Percentiles rank a stretch among this genome's conserved stretches.
phyloP scores from a whole-genome alignment of 805 yeast species.

The Zygotorulaspora chibaensis region DNA sequence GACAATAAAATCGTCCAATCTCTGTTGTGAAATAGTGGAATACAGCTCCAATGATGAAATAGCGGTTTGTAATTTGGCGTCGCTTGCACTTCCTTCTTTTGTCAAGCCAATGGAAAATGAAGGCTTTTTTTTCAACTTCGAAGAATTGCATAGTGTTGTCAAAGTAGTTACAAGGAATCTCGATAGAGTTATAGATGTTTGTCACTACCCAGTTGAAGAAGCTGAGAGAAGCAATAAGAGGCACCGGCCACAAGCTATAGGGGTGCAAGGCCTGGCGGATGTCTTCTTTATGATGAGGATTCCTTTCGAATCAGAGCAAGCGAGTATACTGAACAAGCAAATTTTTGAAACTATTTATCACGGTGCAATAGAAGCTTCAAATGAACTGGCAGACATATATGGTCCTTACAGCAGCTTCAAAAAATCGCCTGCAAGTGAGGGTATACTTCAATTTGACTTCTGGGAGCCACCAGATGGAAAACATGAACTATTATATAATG shows the following conservation, averaged over 20 bases:
- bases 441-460: conserved; percentile 76
- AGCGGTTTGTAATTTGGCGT: conserved; percentile 92
- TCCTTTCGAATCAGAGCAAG: conserved; percentile 86
- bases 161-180: conserved; percentile 75
- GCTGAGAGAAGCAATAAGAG: conserved; percentile 69
- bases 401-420: conserved; percentile 70
- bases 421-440: conserved; percentile 89
- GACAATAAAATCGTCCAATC: conserved; percentile 82
- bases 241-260: conserved; percentile 88
- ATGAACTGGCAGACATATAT: conserved; percentile 62
- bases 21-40: conserved; percentile 90
- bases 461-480: conserved; percentile 53
- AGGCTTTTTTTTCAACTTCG: conserved; percentile 58
- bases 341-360: conserved; percentile 95
- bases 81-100: conserved; percentile 79
- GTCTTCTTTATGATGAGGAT: conserved; percentile 69
- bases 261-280: conserved; percentile 97
- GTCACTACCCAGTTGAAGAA: conserved; percentile 74
- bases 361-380: conserved; percentile 82
- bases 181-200: conserved; percentile 76
- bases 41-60: conserved; percentile 84
- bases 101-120: conserved; percentile 44
- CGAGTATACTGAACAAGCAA: conserved; percentile 68
- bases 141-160: conserved; percentile 64
- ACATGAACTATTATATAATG: conserved; percentile 53